phyloP scores from a whole-genome alignment of 2,329 filamentous ascomycete genomes.

The Fusarium tanahbumbuense region DNA sequence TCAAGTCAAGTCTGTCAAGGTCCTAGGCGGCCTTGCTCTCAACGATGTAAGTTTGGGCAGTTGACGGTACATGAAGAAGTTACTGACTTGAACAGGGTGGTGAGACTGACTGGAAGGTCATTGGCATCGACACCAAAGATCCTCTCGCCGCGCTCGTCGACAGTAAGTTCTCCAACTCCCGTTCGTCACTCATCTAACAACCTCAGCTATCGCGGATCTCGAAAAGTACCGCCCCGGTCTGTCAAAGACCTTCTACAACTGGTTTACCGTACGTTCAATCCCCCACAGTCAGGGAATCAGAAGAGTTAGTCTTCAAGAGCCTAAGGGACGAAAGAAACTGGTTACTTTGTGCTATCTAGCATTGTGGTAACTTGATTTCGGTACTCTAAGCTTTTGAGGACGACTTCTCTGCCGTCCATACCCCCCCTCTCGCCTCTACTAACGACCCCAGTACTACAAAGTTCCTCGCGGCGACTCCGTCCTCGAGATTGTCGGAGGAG shows the following conservation, averaged over 20 bases:
- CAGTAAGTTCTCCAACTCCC: slow-evolving; percentile 39
- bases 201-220: slow-evolving; percentile 51
- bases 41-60: slow-evolving; percentile 52
- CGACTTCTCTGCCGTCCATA: fast-evolving
- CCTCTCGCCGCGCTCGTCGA: slow-evolving; percentile 52
- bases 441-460: slow-evolving; percentile 53
- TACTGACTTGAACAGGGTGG: slow-evolving; percentile 37
- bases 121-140: slow-evolving; percentile 54
- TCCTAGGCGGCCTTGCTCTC: slow-evolving; percentile 55
- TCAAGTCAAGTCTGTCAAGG: slow-evolving; percentile 57
- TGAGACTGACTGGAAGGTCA: slow-evolving; percentile 56
- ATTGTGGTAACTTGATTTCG: not conserved
- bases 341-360: not conserved
- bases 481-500: slow-evolving; percentile 52
- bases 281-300: fast-evolving
- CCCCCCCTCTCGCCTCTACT: fast-evolving
- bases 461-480: slow-evolving; percentile 52
- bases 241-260: slow-evolving; percentile 51
- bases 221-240: slow-evolving; percentile 55
- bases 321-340: not conserved
- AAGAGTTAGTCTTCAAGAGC: fast-evolving
- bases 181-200: slow-evolving; percentile 4
- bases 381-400: fast-evolving
- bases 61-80: fast-evolving
- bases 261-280: slow-evolving; percentile 51